Evolutionary conservation across 805 yeast species (phyloP).

Genomic region (Saccharomycopsis fodiens): DNA sequence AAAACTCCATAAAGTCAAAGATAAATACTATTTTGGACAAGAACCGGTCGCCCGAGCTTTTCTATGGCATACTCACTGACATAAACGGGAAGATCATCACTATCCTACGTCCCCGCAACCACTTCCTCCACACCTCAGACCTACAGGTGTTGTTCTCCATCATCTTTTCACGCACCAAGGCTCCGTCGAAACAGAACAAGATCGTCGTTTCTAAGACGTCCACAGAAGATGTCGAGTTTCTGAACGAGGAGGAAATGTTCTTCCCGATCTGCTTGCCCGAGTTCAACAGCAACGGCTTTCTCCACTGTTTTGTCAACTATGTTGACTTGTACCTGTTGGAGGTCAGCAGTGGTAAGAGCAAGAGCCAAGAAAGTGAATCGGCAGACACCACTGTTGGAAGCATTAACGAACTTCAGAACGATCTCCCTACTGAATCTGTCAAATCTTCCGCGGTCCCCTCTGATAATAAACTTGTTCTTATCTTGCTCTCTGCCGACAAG

Average conservation of each 20-base stretch:
- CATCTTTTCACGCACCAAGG: conserved; percentile 33
- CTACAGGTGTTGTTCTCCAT: conserved; percentile 66
- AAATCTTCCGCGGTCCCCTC: conserved; percentile 19
- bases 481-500: conserved; percentile 48
- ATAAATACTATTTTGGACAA: conserved; percentile 48
- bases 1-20: conserved; percentile 47
- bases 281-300: conserved; percentile 81
- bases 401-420: neutral
- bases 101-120: conserved; percentile 68
- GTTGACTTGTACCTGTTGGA: conserved; percentile 33
- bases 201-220: conserved; percentile 5
- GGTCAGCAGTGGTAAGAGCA: neutral
- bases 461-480: conserved; percentile 37
- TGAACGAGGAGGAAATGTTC: conserved; percentile 72
- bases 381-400: neutral
- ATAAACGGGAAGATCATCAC: conserved; percentile 59
- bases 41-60: conserved; percentile 32
- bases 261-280: conserved; percentile 87
- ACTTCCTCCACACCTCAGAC: conserved; percentile 75
- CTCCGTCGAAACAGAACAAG: conserved; percentile 3
- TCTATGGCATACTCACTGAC: conserved; percentile 70
- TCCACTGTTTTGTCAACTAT: conserved; percentile 72
- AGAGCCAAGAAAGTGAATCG: neutral
- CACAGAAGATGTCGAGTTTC: conserved; percentile 17
- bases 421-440: neutral